These are phyloP conservation scores for Claviceps paspali DNA, from an alignment of 2,329 filamentous ascomycete genomes.

Conservation along the genomic window DNA sequence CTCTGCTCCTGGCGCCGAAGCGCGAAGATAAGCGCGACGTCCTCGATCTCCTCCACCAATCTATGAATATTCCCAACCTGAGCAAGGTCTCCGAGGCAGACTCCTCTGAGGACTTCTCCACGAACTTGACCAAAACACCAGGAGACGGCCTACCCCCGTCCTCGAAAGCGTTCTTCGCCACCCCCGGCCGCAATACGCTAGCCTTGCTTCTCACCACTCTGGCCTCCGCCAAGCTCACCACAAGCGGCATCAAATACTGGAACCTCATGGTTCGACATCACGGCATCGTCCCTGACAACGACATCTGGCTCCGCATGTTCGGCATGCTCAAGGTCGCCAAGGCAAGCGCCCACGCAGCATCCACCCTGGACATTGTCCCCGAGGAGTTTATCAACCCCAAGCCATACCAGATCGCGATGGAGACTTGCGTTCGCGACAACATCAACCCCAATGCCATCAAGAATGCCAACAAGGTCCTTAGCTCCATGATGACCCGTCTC, in stretches of 20 bases:
- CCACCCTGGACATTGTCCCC: conserved; percentile 43
- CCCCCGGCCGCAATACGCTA: conserved; percentile 43
- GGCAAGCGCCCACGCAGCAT: conserved; percentile 45
- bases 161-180: conserved; percentile 19
- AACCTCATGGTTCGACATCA: conserved; percentile 46
- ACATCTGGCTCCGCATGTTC: conserved; percentile 56
- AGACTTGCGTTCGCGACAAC: conserved; percentile 59
- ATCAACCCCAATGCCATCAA: conserved; percentile 55
- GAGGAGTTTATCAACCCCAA: conserved; percentile 26
- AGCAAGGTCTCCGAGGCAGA: conserved; percentile 17
- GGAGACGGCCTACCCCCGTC: conserved; percentile 5
- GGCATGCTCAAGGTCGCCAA: conserved; percentile 50
- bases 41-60: conserved; percentile 63
- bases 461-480: conserved; percentile 49
- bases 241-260: conserved; percentile 66
- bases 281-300: conserved; percentile 52
- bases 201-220: conserved; percentile 55
- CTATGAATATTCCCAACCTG: conserved; percentile 56
- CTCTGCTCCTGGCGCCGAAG: conserved; percentile 52
- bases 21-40: conserved; percentile 52
- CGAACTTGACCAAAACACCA: no score
- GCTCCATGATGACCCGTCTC: conserved; percentile 37
- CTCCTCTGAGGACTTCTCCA: no score
- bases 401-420: conserved; percentile 59
- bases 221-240: conserved; percentile 40